Conservation (phyloP, 257 asterid genomes). For the Verbena officinalis region DNA sequence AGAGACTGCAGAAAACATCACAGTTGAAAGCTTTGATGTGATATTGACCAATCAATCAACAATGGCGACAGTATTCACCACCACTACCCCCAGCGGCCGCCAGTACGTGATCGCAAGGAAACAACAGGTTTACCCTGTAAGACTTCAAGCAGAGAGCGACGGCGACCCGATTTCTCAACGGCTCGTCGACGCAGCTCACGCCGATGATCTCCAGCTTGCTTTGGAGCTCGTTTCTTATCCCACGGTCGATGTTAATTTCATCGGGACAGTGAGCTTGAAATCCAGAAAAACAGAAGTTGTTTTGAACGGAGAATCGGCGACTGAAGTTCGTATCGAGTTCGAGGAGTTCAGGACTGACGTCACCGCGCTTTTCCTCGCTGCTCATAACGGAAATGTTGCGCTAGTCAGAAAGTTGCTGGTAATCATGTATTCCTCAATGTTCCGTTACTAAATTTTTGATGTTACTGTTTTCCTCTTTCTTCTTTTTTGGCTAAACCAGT, state of each 20-base stretch:
- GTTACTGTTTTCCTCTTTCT: not conserved
- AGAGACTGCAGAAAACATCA: slow-evolving; percentile 17
- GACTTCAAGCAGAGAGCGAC: slow-evolving; percentile 29
- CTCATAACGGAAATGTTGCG: slow-evolving; percentile 63
- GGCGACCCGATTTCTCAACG: slow-evolving; percentile 57
- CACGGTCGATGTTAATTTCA: slow-evolving; percentile 58
- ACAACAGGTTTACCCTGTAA: slow-evolving; percentile 40
- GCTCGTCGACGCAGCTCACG: slow-evolving; percentile 62
- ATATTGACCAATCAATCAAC: not conserved
- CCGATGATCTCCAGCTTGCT: slow-evolving; percentile 45
- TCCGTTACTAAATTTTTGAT: not conserved
- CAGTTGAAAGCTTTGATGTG: slow-evolving; percentile 8
- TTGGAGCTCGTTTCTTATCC: slow-evolving; percentile 50
- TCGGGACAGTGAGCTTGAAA: slow-evolving; percentile 64
- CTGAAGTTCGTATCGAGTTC: slow-evolving; percentile 53
- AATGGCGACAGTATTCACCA: slow-evolving; percentile 34
- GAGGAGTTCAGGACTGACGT: slow-evolving; percentile 85
- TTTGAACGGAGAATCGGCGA: slow-evolving; percentile 60
- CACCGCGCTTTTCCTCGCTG: slow-evolving; percentile 71
- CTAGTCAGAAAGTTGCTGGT: slow-evolving; percentile 66
- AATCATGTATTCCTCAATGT: slow-evolving; percentile 17
- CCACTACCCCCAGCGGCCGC: slow-evolving; percentile 29
- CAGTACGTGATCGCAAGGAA: slow-evolving; percentile 30
- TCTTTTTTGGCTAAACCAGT: not conserved
- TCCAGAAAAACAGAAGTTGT: slow-evolving; percentile 61